Evolutionary conservation across 148 eudicot genomes (phyloP), one percentile per base, ranked within the genome.

Genomic region (Drosera capensis): DNA sequence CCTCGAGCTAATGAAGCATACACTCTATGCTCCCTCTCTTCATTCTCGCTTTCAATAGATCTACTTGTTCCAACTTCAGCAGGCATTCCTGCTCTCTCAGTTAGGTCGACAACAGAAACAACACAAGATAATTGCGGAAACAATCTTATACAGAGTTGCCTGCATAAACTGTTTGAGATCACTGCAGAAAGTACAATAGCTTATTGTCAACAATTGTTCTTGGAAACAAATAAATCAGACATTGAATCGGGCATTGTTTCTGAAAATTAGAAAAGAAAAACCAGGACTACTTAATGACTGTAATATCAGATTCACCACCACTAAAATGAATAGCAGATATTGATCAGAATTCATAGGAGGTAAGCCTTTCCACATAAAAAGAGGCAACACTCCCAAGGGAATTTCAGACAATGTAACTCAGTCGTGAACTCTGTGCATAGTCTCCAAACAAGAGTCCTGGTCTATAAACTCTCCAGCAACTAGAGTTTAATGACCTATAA

Each of bases 61-160:
- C 48, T 68, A 59, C 70, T 65, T 30, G 68, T 51, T 57, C 74
- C 79, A 68, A 25, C 70, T 43, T 63, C 70, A 8, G 52, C 20
- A 28, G 45, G 9, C 49, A 36, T 48, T 54, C 37, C 48, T 5
- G 8, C 41, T 23, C 14, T 52, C 37, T 23, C 36, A 59, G 44
- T 63, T 19, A 45, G 20, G 36, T 73, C 63, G 20, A 55, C 50
- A 21, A 65, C 55, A 62, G 20, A 31, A 23, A 56, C 60, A 58
- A 85, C 49, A 24, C 51, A 60, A 43, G 73, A 68, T 21, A 82
- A 49, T 45, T 73, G 84, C 0, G 96, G 94, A 49, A 71, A 81
- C 38, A 45, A 26, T 68, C 35, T 71, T 42, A 81, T 36, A 58
- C 84, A 81, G 23, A 82, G 45, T 53, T 71, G 71, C 70, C 78